A percentile compares a stretch with the other conserved stretches of the same genome.
Conservation (phyloP, 2,329 filamentous ascomycete genomes). For the Ascochyta fabae region DNA sequence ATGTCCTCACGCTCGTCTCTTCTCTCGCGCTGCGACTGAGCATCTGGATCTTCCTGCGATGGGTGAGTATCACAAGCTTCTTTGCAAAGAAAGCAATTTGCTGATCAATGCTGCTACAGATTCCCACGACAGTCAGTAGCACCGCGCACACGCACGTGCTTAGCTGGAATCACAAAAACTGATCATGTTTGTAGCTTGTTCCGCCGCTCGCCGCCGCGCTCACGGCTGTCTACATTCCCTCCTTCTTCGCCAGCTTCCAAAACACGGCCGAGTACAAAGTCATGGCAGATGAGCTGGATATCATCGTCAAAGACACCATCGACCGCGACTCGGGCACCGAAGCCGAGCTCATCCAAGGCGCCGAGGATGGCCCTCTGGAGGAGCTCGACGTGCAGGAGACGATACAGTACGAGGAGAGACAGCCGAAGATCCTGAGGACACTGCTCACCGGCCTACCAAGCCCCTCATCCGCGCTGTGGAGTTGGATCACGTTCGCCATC, state of each 20-base stretch:
- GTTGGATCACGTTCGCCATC: slow-evolving; percentile 71
- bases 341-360: slow-evolving; percentile 50
- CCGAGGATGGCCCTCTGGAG: slow-evolving; percentile 43
- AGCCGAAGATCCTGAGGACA: slow-evolving; percentile 65
- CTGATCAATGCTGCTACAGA: slow-evolving; percentile 25
- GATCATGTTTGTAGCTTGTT: slow-evolving; percentile 33
- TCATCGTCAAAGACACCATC: slow-evolving; percentile 51
- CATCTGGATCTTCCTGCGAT: slow-evolving; percentile 67
- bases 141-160: neutral
- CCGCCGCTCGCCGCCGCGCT: slow-evolving; percentile 63
- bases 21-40: slow-evolving; percentile 60
- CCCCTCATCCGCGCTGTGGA: slow-evolving; percentile 70
- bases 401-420: slow-evolving; percentile 64
- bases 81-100: neutral
- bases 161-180: neutral
- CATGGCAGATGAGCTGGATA: slow-evolving; percentile 65
- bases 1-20: slow-evolving; percentile 46
- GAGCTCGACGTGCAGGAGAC: slow-evolving; percentile 69
- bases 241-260: slow-evolving; percentile 66
- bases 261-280: slow-evolving; percentile 64
- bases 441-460: slow-evolving; percentile 79
- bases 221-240: slow-evolving; percentile 69
- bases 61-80: slow-evolving; percentile 54
- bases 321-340: slow-evolving; percentile 42
- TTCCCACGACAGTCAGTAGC: slow-evolving; percentile 41